Evolutionary conservation across 1,284 basidiomycete genomes (phyloP).

Genomic region (Malassezia slooffiae): DNA sequence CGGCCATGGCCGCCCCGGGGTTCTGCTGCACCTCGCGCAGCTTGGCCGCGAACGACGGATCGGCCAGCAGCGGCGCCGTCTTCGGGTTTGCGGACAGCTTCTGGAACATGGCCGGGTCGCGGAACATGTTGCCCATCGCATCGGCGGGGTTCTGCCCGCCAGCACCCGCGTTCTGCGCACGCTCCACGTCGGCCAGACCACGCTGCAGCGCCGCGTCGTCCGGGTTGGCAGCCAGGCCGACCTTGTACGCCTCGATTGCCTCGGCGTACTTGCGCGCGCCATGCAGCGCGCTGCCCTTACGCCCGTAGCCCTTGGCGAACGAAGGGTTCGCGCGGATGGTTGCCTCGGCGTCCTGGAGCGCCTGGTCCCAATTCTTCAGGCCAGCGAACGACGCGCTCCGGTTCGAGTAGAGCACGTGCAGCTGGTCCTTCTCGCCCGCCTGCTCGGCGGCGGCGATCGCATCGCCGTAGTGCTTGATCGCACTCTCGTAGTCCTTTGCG

Average conservation of each 20-base stretch:
- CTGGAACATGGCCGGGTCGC: constrained; percentile 67
- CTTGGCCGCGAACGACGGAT: constrained; percentile 55
- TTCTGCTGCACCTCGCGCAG: constrained; percentile 47
- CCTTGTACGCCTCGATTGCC: constrained; percentile 68
- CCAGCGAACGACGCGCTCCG: constrained; percentile 79
- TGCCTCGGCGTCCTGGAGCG: constrained; percentile 75
- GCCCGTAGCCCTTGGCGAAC: constrained; percentile 83
- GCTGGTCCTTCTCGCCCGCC: constrained; percentile 34
- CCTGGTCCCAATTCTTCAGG: constrained; percentile 64
- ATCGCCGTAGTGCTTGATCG: constrained; percentile 38
- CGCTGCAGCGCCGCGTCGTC: constrained; percentile 70
- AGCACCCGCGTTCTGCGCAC: constrained; percentile 47
- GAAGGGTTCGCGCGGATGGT: constrained; percentile 63
- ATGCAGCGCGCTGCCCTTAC: constrained; percentile 90
- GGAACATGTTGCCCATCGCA: constrained; percentile 68
- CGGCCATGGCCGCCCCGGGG: constrained; percentile 45
- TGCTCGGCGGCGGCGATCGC: constrained; percentile 34
- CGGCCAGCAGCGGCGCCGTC: constrained; percentile 69
- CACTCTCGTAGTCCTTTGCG: constrained; percentile 38
- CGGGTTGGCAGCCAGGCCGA: constrained; percentile 65
- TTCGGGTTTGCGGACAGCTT: constrained; percentile 79
- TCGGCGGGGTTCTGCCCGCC: constrained; percentile 47
- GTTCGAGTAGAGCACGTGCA: constrained; percentile 85
- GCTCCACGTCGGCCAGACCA: constrained; percentile 56
- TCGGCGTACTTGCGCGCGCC: constrained; percentile 68